Evolutionary conservation across 176 grass and related monocot genomes (phyloP), one percentile per base, ranked within the genome.

Genomic region (Tillandsia leiboldiana): DNA sequence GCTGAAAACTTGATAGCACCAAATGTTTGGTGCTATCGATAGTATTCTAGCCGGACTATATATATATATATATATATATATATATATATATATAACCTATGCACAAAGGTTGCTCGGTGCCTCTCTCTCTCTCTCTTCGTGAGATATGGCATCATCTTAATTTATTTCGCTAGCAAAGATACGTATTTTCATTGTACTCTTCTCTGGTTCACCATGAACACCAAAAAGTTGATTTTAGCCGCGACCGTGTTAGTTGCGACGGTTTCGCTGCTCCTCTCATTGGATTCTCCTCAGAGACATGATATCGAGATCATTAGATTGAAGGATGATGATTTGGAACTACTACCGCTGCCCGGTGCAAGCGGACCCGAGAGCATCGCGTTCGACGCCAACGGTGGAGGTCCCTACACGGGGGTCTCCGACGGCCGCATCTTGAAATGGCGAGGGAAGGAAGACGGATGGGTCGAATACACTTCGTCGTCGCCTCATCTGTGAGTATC

Each of bases 381-480:
- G 20, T 91, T 91, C 57, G 82, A 83, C 48, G 49, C 0, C 9
- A 12, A 4, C 24, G 87, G 84, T 2, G 79, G 48, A 1, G 91
- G 91, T 1, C 88, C 92, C 2, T 96, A 84, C 78, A 82, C 78
- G 1, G 88, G 88, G 13, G 81, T 87, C 33, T 89, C 88, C 9
- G 88, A 96, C 69, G 91, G 91, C 50, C 69, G 91, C 50, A 78
- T 96, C n/a, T 64, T 96, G 54, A 69, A 73, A 63, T 96, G 88
- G 85, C 28, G 72, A 0, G 74, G 61, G 11, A 20, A 2, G 26
- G 83, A 81, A 50, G 23, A 75, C 0, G 76, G 78, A 1, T 96
- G 91, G 91, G 66, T 71, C 2, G 80, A 89, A 1, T 80, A 84
- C 26, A 75, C 82, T 49, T 80, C 88, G 1, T 76, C 72, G 51